Evolutionary conservation across 257 asterid genomes (phyloP), one percentile per base, ranked within the genome.

Genomic region (Penstemon newberryi): DNA sequence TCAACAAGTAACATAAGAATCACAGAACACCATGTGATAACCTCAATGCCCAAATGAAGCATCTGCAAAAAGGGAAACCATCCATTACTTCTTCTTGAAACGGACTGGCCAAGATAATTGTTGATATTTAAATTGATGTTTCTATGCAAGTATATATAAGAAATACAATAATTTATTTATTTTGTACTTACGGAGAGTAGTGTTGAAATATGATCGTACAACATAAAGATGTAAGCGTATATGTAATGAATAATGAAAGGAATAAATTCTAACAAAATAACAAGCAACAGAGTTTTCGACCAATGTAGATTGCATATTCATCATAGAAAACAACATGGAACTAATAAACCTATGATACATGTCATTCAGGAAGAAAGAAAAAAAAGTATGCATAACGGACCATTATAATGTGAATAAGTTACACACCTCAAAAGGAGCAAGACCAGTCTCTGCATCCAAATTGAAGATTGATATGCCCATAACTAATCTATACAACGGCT

Each of bases 381-480:
- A 25, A 25, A 25, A 25, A 25, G 47, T 13, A 49, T 56, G 57
- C 58, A 45, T 38, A 37, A 69, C 25, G 44, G 43, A 45, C 9
- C 68, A 58, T 18, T 60, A 66, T 5, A 55, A 41, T 15, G 63
- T 66, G 57, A 52, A 65, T 54, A 78, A 60, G 66, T 55, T 55
- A 67, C 80, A 60, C 7, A 85, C 96, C 96, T 91, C 96, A 61
- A 75, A 91, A 33, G 96, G 96, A 73, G 91, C 92, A 68, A 89
- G 83, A 45, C 75, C 76, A 19, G 41, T 60, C 74, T 89, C 85
- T 61, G 65, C 73, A 78, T 85, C 93, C 62, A 87, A 70, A 73
- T 80, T 80, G 66, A 87, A 89, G 68, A 79, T 46, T 4, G 95
- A 89, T 65, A 87, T 71, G 71, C 94, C 89, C 86, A 67, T 75